Evolutionary conservation across 2,329 filamentous ascomycete genomes (phyloP).

Genomic region (Fonsecaea multimorphosa): DNA sequence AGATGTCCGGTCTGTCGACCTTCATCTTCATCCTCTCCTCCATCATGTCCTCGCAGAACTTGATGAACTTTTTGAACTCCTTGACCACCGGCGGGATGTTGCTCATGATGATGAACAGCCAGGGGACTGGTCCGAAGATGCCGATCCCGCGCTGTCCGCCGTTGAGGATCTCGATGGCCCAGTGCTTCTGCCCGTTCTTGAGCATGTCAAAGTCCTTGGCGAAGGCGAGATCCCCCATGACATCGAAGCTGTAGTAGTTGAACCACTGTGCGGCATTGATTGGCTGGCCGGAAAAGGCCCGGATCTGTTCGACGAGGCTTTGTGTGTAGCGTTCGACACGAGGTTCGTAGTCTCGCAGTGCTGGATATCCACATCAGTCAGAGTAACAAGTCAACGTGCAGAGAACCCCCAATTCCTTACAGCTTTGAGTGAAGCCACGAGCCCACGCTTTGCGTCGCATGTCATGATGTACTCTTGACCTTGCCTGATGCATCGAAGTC

Average conservation of each 20-base stretch:
- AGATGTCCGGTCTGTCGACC: slow-evolving; percentile 19
- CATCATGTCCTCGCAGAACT: slow-evolving; percentile 46
- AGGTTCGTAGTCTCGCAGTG: slow-evolving; percentile 50
- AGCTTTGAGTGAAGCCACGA: slow-evolving; percentile 40
- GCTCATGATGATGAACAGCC: slow-evolving; percentile 30
- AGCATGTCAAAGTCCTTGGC: slow-evolving; percentile 45
- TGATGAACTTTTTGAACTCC: slow-evolving; percentile 31
- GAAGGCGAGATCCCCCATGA: slow-evolving; percentile 46
- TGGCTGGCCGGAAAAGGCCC: slow-evolving; percentile 20
- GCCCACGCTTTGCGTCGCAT: slow-evolving; percentile 50
- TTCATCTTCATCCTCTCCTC: slow-evolving; percentile 40
- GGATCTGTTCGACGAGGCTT: slow-evolving; percentile 37
- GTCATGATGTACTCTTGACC: slow-evolving; percentile 48
- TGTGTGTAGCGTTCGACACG: slow-evolving; percentile 38
- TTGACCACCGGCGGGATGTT: slow-evolving; percentile 11
- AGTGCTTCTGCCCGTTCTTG: slow-evolving; percentile 40
- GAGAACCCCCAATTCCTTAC: neutral
- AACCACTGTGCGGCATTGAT: slow-evolving; percentile 51
- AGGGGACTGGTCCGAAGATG: slow-evolving; percentile 29
- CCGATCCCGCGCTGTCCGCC: slow-evolving; percentile 33
- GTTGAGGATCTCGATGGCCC: slow-evolving; percentile 32
- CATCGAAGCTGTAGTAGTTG: slow-evolving; percentile 42
- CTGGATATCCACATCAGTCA: slow-evolving; percentile 23
- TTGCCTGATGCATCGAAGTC: slow-evolving; percentile 48
- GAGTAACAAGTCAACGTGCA: slow-evolving; percentile 36